phyloP scores from a whole-genome alignment of 2,329 filamentous ascomycete species.

The Colletotrichum lini region DNA sequence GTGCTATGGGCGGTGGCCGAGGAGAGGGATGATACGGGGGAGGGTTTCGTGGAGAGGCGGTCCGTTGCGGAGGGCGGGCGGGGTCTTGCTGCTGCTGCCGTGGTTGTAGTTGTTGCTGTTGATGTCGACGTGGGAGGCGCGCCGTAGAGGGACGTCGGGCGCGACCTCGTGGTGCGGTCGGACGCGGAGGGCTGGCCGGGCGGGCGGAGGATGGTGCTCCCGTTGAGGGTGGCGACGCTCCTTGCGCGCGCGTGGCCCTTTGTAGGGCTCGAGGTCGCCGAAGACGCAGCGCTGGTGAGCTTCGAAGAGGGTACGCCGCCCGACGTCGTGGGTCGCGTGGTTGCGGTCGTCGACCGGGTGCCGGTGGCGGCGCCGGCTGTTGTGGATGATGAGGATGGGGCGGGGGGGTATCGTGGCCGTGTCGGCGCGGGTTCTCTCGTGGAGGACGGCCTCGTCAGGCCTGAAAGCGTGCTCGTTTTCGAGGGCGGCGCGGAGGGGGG shows the following conservation, averaged over 20 bases:
- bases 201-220: constrained; percentile 57
- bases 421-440: constrained; percentile 9
- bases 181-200: constrained; percentile 48
- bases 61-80: constrained; percentile 24
- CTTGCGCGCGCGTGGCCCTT: constrained; percentile 56
- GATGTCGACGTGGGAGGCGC: constrained; percentile 15
- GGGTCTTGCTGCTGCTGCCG: constrained; percentile 7
- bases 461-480: neutral
- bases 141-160: constrained; percentile 35
- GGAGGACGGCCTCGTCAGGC: constrained; percentile 26
- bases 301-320: constrained; percentile 45
- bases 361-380: constrained; percentile 35
- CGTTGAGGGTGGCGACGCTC: constrained; percentile 56
- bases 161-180: constrained; percentile 40
- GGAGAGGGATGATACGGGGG: constrained; percentile 16
- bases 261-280: constrained; percentile 38
- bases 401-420: constrained; percentile 29
- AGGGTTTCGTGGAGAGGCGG: constrained; percentile 18
- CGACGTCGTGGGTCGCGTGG: constrained; percentile 48
- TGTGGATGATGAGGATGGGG: constrained; percentile 30
- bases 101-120: neutral
- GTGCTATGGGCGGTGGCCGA: neutral
- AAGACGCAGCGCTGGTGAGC: constrained; percentile 6
- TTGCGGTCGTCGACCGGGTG: constrained; percentile 30
- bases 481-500: neutral